phyloP scores from a whole-genome alignment of 2,329 filamentous ascomycete species.

The Scedosporium dehoogii region DNA sequence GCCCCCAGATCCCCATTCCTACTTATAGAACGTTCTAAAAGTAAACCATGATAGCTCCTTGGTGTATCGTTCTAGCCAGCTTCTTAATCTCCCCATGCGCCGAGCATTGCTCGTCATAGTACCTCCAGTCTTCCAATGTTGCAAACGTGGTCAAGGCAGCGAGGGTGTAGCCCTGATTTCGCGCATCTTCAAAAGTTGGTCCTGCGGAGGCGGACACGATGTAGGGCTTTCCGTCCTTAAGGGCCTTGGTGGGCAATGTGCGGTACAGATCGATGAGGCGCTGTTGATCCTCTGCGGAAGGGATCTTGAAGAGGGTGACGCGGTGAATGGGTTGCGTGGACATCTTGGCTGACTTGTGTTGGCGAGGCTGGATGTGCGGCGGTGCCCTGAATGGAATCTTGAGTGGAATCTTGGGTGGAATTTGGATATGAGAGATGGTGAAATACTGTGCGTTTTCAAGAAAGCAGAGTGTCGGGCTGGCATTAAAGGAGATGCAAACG shows the following conservation, averaged over 20 bases:
- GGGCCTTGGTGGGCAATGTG: constrained; percentile 19
- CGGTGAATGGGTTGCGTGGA: constrained; percentile 7
- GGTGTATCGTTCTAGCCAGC: constrained; percentile 20
- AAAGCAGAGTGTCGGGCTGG: too few relatives aligned
- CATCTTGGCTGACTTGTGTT: not conserved
- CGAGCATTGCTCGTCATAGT: constrained; percentile 41
- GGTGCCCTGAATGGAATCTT: not conserved
- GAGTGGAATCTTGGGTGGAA: too few relatives aligned
- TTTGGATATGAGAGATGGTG: too few relatives aligned
- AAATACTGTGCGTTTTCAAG: too few relatives aligned
- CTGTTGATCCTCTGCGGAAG: constrained; percentile 19
- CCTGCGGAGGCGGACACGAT: constrained; percentile 41
- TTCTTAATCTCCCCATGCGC: constrained; percentile 21
- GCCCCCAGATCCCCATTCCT: not conserved
- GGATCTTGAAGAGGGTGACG: constrained; percentile 29
- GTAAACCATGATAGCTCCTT: constrained; percentile 41
- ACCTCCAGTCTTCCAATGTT: constrained; percentile 48
- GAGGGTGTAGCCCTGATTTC: constrained; percentile 49
- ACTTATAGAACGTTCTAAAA: constrained; percentile 23
- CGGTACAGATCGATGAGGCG: constrained; percentile 21
- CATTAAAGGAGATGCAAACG: too few relatives aligned
- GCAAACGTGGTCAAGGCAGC: constrained; percentile 46
- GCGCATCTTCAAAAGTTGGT: constrained; percentile 38
- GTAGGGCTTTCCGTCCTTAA: constrained; percentile 50
- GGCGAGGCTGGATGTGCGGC: not conserved